A percentile compares a stretch with the other conserved stretches of the same genome.
Conservation (phyloP, 1,284 basidiomycete species). For the Cryptococcus sp. region DNA sequence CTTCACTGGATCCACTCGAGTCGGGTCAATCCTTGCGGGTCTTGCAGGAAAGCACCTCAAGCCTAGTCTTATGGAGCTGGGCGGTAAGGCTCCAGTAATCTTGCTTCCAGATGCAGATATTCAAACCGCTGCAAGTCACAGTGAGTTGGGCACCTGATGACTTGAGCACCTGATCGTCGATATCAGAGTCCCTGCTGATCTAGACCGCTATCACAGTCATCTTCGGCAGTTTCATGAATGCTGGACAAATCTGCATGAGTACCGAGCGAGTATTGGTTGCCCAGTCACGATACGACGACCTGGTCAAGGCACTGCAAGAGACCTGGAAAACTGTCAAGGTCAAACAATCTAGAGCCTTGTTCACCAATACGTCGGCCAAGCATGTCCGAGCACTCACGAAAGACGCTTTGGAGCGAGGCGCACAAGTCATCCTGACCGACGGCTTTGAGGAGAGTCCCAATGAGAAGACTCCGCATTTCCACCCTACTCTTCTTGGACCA, state of each 20-base stretch:
- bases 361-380: slow-evolving; percentile 59
- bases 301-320: slow-evolving; percentile 42
- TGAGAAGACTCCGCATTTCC: background rate
- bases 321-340: slow-evolving; percentile 41
- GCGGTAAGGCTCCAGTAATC: slow-evolving; percentile 56
- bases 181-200: slow-evolving; percentile 19
- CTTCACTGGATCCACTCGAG: slow-evolving; percentile 56
- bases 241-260: slow-evolving; percentile 69
- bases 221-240: slow-evolving; percentile 62
- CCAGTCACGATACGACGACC: slow-evolving; percentile 47
- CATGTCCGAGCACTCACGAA: slow-evolving; percentile 59
- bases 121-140: slow-evolving; percentile 57
- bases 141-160: slow-evolving; percentile 12
- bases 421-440: slow-evolving; percentile 42
- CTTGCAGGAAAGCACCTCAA: slow-evolving; percentile 55
- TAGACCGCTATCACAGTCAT: slow-evolving; percentile 55
- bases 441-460: background rate
- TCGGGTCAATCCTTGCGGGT: slow-evolving; percentile 47
- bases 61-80: slow-evolving; percentile 52
- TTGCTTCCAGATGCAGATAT: slow-evolving; percentile 66
- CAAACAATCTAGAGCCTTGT: slow-evolving; percentile 52
- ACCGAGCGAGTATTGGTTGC: slow-evolving; percentile 66
- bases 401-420: slow-evolving; percentile 61
- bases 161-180: background rate
- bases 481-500: slow-evolving; percentile 60